phyloP scores from a whole-genome alignment of 805 yeast genomes.

The Cephaloascus fragrans region DNA sequence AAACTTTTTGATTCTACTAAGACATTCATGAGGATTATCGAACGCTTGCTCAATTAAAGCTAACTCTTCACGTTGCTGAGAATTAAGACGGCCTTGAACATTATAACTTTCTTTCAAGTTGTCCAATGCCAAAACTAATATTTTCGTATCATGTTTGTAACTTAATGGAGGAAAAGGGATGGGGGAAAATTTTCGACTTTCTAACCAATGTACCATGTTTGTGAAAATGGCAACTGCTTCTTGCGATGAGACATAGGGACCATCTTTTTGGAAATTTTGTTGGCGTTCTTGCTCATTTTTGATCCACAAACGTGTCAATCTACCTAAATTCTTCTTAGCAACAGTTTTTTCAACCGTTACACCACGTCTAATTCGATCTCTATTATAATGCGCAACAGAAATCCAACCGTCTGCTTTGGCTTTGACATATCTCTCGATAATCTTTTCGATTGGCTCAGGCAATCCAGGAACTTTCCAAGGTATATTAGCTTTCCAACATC shows the following conservation, averaged over 20 bases:
- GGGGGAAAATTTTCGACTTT: conserved; percentile 70
- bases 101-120: conserved; percentile 73
- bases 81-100: conserved; percentile 67
- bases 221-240: conserved; percentile 85
- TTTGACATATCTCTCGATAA: conserved; percentile 81
- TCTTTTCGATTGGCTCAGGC: conserved; percentile 81
- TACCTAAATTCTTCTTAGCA: conserved; percentile 85
- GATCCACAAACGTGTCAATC: conserved; percentile 87
- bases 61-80: conserved; percentile 84
- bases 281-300: conserved; percentile 90
- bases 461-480: conserved; percentile 97
- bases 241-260: conserved; percentile 77
- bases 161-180: conserved; percentile 90
- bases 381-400: conserved; percentile 82
- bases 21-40: conserved; percentile 91
- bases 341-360: conserved; percentile 90
- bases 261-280: conserved; percentile 65
- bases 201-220: conserved; percentile 88
- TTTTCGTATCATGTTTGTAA: conserved; percentile 88
- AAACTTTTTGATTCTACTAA: conserved; percentile 74
- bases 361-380: conserved; percentile 85
- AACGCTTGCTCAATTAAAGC: conserved; percentile 93
- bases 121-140: conserved; percentile 83
- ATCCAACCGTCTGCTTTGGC: conserved; percentile 98
- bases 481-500: conserved; percentile 98